phyloP scores from a whole-genome alignment of 441 rosid species.

The Flueggea neowawraea region DNA sequence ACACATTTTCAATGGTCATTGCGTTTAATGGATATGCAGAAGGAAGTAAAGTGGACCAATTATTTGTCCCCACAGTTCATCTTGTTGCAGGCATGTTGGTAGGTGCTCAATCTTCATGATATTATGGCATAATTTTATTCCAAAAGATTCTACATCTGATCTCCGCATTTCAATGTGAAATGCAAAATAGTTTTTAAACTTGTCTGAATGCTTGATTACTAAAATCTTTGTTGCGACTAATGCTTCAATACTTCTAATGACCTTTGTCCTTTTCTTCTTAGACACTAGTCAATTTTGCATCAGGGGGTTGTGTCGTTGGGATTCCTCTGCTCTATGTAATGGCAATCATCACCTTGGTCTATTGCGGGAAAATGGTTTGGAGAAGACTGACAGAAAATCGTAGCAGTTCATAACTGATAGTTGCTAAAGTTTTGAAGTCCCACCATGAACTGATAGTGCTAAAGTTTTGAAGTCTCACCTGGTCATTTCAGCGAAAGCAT shows the following conservation, averaged over 20 bases:
- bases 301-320: constrained; percentile 78
- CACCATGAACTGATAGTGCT: too few species aligned
- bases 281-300: constrained; percentile 84
- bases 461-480: neutral
- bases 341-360: constrained; percentile 60
- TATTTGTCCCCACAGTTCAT: constrained; percentile 81
- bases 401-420: constrained; percentile 25
- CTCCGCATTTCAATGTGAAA: neutral
- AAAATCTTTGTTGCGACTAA: neutral
- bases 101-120: constrained; percentile 18
- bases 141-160: constrained; percentile 1
- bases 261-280: constrained; percentile 17
- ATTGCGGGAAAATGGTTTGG: constrained; percentile 81
- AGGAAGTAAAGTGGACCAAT: constrained; percentile 82
- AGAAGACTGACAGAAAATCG: constrained; percentile 61
- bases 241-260: constrained; percentile 6
- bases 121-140: neutral
- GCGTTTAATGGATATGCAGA: constrained; percentile 89
- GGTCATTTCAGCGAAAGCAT: neutral
- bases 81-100: constrained; percentile 88
- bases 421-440: neutral
- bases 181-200: neutral
- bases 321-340: constrained; percentile 79
- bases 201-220: neutral
- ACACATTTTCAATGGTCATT: constrained; percentile 96